Conservation (phyloP, 768 basidiomycete species). For the Serendipita indica region DNA sequence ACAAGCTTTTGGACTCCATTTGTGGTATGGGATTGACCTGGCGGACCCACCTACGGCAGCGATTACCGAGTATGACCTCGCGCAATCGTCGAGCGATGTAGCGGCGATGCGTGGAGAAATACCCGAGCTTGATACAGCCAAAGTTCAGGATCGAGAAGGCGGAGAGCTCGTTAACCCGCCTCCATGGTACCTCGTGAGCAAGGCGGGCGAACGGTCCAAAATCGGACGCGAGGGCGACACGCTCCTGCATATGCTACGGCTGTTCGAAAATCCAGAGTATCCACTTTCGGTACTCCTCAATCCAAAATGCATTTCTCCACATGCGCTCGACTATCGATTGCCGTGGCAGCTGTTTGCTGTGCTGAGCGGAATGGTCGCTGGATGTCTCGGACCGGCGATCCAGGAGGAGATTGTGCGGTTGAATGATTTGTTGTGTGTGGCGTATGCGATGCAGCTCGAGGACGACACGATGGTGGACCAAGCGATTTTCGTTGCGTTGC, state of each 20-base stretch:
- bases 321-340: constrained; percentile 65
- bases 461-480: constrained; percentile 65
- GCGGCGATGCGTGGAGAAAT: constrained; percentile 1
- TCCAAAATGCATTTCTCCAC: constrained; percentile 59
- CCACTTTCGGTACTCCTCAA: constrained; percentile 50
- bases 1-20: constrained; percentile 70
- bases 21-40: constrained; percentile 69
- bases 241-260: constrained; percentile 64
- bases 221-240: constrained; percentile 36
- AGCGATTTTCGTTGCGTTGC: constrained; percentile 77
- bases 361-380: constrained; percentile 64
- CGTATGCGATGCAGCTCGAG: constrained; percentile 82
- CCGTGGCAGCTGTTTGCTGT: constrained; percentile 90
- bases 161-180: constrained; percentile 18
- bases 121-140: too few relatives aligned
- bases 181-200: constrained; percentile 34
- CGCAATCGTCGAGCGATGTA: constrained; percentile 27
- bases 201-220: neutral
- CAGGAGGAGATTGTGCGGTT: constrained; percentile 48
- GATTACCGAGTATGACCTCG: constrained; percentile 43
- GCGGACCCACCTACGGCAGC: constrained; percentile 51
- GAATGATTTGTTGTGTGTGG: constrained; percentile 69
- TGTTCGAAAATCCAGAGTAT: constrained; percentile 46
- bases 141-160: constrained; percentile 13
- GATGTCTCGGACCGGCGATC: constrained; percentile 35